Percentiles rank a stretch among this genome's conserved stretches.
Conservation (phyloP, 73 alveolate genomes). For the Stentor roeselii region DNA sequence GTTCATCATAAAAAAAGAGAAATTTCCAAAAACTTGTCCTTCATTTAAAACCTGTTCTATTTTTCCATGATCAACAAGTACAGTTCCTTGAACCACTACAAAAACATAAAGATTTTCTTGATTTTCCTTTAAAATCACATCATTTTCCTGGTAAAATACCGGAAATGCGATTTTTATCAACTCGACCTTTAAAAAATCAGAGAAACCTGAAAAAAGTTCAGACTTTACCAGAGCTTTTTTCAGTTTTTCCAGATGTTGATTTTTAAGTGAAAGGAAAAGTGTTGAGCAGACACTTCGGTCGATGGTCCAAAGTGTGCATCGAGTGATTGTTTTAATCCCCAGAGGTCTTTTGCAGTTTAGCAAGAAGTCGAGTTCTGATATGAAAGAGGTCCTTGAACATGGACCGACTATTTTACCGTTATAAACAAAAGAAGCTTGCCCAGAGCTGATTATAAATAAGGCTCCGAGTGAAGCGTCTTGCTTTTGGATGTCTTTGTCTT, state of each 20-base stretch:
- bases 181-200: background rate
- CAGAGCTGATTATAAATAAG: background rate
- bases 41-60: background rate
- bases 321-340: background rate
- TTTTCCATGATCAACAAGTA: background rate
- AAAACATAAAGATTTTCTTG: background rate
- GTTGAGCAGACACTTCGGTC: background rate
- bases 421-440: background rate
- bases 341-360: background rate
- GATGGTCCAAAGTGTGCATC: background rate
- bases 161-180: background rate
- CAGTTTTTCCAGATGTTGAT: background rate
- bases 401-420: background rate
- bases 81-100: background rate
- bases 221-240: background rate
- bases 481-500: too few relatives aligned
- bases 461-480: too few relatives aligned
- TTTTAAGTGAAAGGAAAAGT: background rate
- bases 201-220: background rate
- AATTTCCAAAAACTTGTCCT: background rate
- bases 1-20: background rate
- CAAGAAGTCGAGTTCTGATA: background rate
- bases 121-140: too few relatives aligned
- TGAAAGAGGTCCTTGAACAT: background rate
- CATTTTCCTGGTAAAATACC: background rate